These are phyloP conservation scores for Dictyostelium discoideum DNA, from an alignment of 78 protist species.

Conservation along the genomic window dicty_2.7 NC_007089.4:266001-266500, in stretches of 20 bases:
- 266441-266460: too few species aligned
- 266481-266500: too few species aligned
- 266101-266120: constrained; percentile 4
- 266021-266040: not conserved
- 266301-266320: constrained; percentile 10
- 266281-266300: not conserved
- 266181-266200: not conserved
- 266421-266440: not conserved
- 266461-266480: too few species aligned
- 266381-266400: not conserved
- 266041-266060: constrained; percentile 37
- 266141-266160: not conserved
- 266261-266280: too few species aligned
- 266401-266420: too few species aligned
- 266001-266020: not conserved
- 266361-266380: not conserved
- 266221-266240: not conserved
- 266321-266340: constrained; percentile 42
- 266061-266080: constrained; percentile 3
- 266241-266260: too few species aligned
- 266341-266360: not conserved
- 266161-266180: constrained; percentile 43
- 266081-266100: not conserved
- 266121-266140: not conserved
- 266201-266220: not conserved